phyloP scores from a whole-genome alignment of 1,139 yeast species.

The Sugiyamaella pinicola region DNA sequence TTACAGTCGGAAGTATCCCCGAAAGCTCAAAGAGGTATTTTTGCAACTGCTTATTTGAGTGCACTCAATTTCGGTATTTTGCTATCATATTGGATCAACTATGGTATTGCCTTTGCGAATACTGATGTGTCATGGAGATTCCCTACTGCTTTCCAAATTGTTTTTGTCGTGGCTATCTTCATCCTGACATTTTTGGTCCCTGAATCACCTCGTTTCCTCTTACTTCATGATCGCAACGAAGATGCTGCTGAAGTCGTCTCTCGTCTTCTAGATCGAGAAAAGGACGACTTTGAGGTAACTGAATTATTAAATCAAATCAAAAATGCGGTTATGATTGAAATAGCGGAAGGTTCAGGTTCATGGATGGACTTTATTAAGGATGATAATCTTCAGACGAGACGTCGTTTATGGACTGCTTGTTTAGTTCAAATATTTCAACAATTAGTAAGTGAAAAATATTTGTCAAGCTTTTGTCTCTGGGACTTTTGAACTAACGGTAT shows the following conservation, averaged over 20 bases:
- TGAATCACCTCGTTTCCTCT: conserved; percentile 68
- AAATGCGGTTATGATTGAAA: conserved; percentile 22
- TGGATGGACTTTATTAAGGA: conserved; percentile 25
- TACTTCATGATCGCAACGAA: conserved; percentile 30
- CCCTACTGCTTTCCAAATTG: conserved; percentile 42
- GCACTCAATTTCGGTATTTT: conserved; percentile 70
- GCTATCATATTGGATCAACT: conserved; percentile 71
- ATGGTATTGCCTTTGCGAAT: conserved; percentile 46
- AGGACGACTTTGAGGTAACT: conserved; percentile 18
- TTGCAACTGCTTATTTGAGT: conserved; percentile 69
- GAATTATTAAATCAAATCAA: conserved; percentile 23
- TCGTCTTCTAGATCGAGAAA: conserved; percentile 13
- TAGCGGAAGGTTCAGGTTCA: conserved; percentile 25
- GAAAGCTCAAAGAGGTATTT: conserved; percentile 67
- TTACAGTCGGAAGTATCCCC: conserved; percentile 78
- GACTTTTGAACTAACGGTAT: neutral
- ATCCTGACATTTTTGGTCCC: conserved; percentile 49
- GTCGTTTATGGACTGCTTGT: conserved; percentile 26
- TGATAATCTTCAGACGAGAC: conserved; percentile 23
- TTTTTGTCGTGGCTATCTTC: conserved; percentile 26
- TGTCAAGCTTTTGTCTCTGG: too few relatives aligned
- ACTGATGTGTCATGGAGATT: conserved; percentile 52
- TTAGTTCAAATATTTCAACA: conserved; percentile 43
- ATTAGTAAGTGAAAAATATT: conserved; percentile 39
- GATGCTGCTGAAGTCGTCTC: conserved; percentile 23